These are phyloP conservation scores for Chalaropsis ovoidea DNA, from an alignment of 2,329 filamentous ascomycete genomes.

Conservation along the genomic window DNA sequence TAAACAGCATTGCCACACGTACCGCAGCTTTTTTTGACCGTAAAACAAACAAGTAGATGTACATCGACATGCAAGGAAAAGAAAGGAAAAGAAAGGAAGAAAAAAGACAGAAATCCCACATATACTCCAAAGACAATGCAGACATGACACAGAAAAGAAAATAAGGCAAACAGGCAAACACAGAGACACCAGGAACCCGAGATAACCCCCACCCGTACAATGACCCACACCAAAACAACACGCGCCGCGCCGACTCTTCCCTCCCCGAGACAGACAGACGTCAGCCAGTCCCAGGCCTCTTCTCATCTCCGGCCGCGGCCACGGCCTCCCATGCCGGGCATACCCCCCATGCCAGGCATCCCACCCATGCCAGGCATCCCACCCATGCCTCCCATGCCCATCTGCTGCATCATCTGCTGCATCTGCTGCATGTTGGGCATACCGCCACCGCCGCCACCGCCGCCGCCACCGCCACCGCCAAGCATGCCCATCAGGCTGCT, in stretches of 20 bases:
- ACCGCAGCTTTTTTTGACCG: constrained; percentile 11
- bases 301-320: constrained; percentile 21
- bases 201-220: constrained; percentile 1
- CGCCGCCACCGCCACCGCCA: constrained; percentile 56
- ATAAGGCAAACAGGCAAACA: too few relatives aligned
- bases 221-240: background rate
- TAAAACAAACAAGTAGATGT: constrained; percentile 3
- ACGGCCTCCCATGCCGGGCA: constrained; percentile 27
- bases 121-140: constrained; percentile 8
- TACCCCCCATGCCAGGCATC: constrained; percentile 32
- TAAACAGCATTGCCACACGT: background rate
- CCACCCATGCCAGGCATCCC: constrained; percentile 32
- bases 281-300: background rate
- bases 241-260: too few relatives aligned
- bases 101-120: constrained; percentile 2
- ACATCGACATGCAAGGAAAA: constrained; percentile 7
- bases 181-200: background rate
- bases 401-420: constrained; percentile 68
- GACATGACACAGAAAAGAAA: constrained; percentile 11
- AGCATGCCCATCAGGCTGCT: constrained; percentile 87
- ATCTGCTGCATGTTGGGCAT: constrained; percentile 68
- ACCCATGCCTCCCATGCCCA: constrained; percentile 47
- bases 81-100: constrained; percentile 10
- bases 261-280: too few relatives aligned
- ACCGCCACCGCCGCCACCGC: constrained; percentile 42